Evolutionary conservation across 306 rosid genomes (phyloP).

Genomic region (Ceratonia siliqua): DNA sequence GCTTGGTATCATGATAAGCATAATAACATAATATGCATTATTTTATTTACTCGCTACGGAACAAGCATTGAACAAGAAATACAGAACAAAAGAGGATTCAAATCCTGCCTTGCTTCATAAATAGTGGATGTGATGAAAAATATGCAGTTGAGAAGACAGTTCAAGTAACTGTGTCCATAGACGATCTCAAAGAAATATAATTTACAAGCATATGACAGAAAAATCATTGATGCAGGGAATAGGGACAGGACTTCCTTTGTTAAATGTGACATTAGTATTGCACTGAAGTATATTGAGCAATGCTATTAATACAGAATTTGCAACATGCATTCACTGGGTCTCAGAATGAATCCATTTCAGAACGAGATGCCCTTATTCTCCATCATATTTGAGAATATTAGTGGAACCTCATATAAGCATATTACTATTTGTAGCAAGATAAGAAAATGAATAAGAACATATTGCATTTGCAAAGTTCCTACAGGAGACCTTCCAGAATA

Average conservation of each 20-base stretch:
- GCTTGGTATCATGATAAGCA: not conserved
- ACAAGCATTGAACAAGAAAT: not conserved
- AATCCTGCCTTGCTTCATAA: constrained; percentile 6
- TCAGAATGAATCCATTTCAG: not conserved
- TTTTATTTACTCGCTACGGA: constrained; percentile 4
- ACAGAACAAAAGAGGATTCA: not conserved
- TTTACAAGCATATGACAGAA: not conserved
- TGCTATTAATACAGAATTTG: not conserved
- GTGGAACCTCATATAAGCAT: not conserved
- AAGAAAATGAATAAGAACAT: not conserved
- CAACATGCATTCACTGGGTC: not conserved
- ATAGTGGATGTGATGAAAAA: constrained; percentile 18
- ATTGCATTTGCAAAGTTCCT: not conserved
- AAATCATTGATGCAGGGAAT: constrained; percentile 3
- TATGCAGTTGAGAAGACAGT: not conserved
- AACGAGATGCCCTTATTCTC: constrained; percentile 3
- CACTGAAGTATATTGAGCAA: not conserved
- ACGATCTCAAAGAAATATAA: not conserved
- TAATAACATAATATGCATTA: not conserved
- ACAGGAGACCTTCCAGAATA: not conserved
- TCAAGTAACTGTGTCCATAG: not conserved
- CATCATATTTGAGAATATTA: not conserved
- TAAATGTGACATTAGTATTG: not conserved
- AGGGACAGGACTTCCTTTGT: not conserved
- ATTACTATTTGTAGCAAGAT: not conserved